Evolutionary conservation across 2,329 filamentous ascomycete species (phyloP).

Genomic region (Penicillium sp.): DNA sequence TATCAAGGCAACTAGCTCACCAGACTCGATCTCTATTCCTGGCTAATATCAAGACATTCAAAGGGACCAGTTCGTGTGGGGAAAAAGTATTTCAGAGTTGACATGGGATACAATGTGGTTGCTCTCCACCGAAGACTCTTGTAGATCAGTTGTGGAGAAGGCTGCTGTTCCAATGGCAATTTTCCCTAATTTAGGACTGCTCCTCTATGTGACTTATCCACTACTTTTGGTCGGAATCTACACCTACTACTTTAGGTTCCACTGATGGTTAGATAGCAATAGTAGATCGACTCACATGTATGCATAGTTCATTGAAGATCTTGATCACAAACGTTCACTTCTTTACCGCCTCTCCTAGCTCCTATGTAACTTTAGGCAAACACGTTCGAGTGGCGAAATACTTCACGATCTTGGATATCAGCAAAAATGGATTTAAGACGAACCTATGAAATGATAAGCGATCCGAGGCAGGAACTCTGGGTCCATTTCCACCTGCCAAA

Average conservation of each 20-base stretch:
- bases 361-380: background rate
- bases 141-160: slow-evolving; percentile 7
- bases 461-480: background rate
- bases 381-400: background rate
- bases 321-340: too few species aligned
- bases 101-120: slow-evolving; percentile 4
- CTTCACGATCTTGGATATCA: background rate
- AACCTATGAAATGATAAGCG: background rate
- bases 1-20: background rate
- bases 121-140: slow-evolving; percentile 1
- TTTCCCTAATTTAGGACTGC: background rate
- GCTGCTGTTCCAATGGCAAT: background rate
- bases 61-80: slow-evolving; percentile 1
- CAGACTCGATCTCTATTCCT: background rate
- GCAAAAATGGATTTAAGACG: background rate
- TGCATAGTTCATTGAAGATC: background rate
- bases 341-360: background rate
- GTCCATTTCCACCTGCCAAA: slow-evolving; percentile 6
- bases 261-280: background rate
- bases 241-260: slow-evolving; percentile 1
- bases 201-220: background rate
- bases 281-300: background rate
- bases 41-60: background rate
- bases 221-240: background rate
- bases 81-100: background rate